A percentile compares a stretch with the other conserved stretches of the same genome.
Conservation (phyloP, 345 rosid species). For the Lumnitzera littorea region DNA sequence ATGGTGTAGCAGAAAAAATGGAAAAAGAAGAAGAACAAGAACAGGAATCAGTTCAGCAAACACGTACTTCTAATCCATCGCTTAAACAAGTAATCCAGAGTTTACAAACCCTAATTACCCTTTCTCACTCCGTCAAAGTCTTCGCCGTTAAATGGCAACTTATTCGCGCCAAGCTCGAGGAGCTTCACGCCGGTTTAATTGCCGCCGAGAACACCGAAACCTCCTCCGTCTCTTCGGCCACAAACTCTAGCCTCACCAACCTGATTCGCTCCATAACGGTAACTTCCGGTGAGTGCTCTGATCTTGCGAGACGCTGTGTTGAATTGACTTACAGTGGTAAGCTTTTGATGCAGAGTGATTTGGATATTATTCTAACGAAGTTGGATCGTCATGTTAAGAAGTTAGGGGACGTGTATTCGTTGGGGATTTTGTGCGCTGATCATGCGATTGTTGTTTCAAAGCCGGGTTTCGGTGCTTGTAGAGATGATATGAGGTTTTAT, state of each 20-base stretch:
- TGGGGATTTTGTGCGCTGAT: constrained; percentile 53
- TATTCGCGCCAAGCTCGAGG: constrained; percentile 64
- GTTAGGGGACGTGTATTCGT: constrained; percentile 51
- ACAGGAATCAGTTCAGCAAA: too few species aligned
- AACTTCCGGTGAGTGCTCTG: constrained; percentile 40
- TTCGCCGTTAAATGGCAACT: constrained; percentile 79
- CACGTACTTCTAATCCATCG: too few species aligned
- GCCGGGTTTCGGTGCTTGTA: constrained; percentile 54
- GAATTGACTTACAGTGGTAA: constrained; percentile 75
- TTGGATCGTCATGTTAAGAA: constrained; percentile 45
- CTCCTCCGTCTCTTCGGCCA: constrained; percentile 22
- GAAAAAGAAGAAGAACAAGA: too few species aligned
- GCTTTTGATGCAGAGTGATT: constrained; percentile 95
- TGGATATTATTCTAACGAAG: constrained; percentile 55
- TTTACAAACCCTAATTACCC: constrained; percentile 33
- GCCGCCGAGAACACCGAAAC: constrained; percentile 50
- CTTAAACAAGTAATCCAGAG: too few species aligned
- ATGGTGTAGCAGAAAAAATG: too few species aligned
- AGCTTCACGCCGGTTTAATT: constrained; percentile 49
- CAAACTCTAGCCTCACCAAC: constrained; percentile 37
- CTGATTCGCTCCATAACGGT: constrained; percentile 35
- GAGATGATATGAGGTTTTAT: constrained; percentile 82
- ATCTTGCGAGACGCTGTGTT: constrained; percentile 65
- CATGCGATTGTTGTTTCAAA: constrained; percentile 78
- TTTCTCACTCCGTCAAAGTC: constrained; percentile 57